phyloP scores from a whole-genome alignment of 768 basidiomycete genomes.

The Phanerochaete carnosa region DNA sequence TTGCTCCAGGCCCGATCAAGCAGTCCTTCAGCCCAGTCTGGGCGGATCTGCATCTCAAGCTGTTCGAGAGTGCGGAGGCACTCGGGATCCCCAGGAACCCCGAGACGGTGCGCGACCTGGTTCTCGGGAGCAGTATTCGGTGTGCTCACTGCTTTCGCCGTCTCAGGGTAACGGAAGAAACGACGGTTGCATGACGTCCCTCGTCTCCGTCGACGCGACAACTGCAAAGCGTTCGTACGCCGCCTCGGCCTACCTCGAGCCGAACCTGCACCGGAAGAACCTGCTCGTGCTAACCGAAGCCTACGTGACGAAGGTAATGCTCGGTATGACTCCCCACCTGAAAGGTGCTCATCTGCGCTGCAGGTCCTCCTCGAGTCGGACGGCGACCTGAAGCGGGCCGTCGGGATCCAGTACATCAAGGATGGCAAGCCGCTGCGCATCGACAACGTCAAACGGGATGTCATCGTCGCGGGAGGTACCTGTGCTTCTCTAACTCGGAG shows the following conservation, averaged over 20 bases:
- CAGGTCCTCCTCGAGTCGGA: not conserved
- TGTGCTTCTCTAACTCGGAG: not conserved
- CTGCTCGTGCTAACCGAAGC: not conserved
- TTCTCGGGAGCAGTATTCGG: too few relatives aligned
- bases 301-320: constrained; percentile 2
- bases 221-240: not conserved
- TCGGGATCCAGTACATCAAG: not conserved
- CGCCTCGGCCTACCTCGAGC: not conserved
- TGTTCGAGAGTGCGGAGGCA: constrained; percentile 10
- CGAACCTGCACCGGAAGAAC: not conserved
- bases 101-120: not conserved
- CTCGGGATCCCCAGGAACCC: constrained; percentile 14
- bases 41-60: constrained; percentile 5
- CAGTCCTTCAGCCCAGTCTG: constrained; percentile 12
- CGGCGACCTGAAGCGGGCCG: not conserved
- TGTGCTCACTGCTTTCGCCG: too few relatives aligned
- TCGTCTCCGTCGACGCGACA: not conserved
- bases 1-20: constrained; percentile 15
- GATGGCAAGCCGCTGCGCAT: constrained; percentile 31
- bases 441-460: constrained; percentile 39
- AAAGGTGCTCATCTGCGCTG: not conserved
- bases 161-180: not conserved
- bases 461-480: constrained; percentile 41
- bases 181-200: not conserved
- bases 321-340: not conserved